phyloP scores from a whole-genome alignment of 1,284 basidiomycete species.

The Microbotryomycetes sp. region DNA sequence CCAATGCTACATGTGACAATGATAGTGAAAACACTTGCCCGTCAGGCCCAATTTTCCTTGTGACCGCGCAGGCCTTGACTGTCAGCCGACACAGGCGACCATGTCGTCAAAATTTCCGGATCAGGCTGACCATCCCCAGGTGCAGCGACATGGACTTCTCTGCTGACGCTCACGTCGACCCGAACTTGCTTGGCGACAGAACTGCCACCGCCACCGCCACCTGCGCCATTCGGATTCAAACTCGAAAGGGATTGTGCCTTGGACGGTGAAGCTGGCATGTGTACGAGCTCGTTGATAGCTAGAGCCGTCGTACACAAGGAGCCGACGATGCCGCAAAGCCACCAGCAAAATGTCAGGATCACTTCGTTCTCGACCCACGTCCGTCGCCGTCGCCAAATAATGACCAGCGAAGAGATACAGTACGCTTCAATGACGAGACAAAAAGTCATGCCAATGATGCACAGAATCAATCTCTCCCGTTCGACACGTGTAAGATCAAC shows the following conservation, averaged over 20 bases:
- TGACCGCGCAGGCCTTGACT: no score
- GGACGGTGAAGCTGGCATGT: background rate
- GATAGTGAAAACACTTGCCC: no score
- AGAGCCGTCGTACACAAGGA: background rate
- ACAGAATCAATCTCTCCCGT: background rate
- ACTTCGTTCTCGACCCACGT: background rate
- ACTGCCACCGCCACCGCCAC: background rate
- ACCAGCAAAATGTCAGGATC: background rate
- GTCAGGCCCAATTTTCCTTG: no score
- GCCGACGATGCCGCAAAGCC: background rate
- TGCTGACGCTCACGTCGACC: background rate
- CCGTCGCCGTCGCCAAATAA: background rate
- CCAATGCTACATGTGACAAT: no score
- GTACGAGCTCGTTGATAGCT: background rate
- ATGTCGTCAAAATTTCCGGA: background rate
- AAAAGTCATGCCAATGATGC: background rate
- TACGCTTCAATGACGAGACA: background rate
- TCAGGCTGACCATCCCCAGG: background rate
- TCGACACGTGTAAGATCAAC: background rate
- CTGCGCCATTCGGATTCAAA: background rate
- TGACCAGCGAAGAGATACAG: background rate
- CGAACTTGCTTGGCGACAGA: background rate
- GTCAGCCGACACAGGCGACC: background rate
- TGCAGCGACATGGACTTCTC: background rate
- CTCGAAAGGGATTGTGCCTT: no score